Evolutionary conservation across 257 asterid genomes (phyloP).

Genomic region (Lycium ferocissimum): DNA sequence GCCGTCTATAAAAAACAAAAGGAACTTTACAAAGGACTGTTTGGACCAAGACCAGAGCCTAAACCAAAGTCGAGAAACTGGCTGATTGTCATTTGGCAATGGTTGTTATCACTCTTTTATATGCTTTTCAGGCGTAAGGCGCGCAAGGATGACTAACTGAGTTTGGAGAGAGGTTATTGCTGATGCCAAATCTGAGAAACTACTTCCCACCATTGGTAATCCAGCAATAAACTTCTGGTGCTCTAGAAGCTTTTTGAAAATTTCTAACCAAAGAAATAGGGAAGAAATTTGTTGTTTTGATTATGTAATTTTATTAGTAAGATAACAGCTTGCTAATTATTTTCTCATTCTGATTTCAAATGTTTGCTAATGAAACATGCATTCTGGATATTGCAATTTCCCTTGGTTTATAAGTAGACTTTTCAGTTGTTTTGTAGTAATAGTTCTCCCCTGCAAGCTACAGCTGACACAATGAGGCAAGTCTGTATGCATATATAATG

Average conservation of each 20-base stretch:
- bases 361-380: background rate
- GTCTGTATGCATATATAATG: background rate
- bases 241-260: background rate
- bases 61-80: slow-evolving; percentile 56
- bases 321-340: slow-evolving; percentile 15
- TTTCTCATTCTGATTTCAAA: slow-evolving; percentile 13
- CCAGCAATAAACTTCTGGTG: background rate
- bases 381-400: background rate
- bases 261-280: background rate
- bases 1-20: slow-evolving; percentile 89
- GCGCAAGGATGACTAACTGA: slow-evolving; percentile 63
- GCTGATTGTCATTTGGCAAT: slow-evolving; percentile 69
- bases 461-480: slow-evolving; percentile 8
- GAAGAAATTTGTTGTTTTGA: background rate
- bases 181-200: slow-evolving; percentile 9
- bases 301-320: background rate
- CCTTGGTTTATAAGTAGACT: background rate
- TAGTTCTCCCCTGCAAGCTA: background rate
- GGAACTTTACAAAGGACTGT: slow-evolving; percentile 92
- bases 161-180: slow-evolving; percentile 2
- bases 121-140: slow-evolving; percentile 59
- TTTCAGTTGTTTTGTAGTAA: background rate
- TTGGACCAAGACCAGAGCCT: slow-evolving; percentile 71
- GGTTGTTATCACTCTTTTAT: slow-evolving; percentile 67
- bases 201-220: background rate